Evolutionary conservation across 352 stramenopile species (phyloP).

Genomic region (Saprolegnia parasitica): DNA sequence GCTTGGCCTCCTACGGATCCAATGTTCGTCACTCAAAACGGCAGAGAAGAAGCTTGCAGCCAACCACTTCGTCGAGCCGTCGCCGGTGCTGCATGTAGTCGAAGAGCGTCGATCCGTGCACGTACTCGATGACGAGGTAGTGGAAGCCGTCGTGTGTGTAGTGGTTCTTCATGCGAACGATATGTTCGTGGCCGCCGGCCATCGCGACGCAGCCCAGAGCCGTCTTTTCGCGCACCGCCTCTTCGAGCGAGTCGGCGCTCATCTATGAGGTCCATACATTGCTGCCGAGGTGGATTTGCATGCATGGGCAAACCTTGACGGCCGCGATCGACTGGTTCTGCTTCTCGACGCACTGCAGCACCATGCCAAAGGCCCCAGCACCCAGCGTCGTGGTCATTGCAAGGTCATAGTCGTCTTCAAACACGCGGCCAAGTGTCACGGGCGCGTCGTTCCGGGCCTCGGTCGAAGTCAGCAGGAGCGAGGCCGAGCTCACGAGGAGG

Average conservation of each 20-base stretch:
- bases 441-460: background rate
- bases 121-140: conserved; percentile 75
- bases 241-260: conserved; percentile 18
- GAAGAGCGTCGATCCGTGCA: conserved; percentile 59
- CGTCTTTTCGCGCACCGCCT: conserved; percentile 55
- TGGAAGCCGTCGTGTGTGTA: conserved; percentile 73
- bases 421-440: background rate
- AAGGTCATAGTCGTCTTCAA: conserved; percentile 8
- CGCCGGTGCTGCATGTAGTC: conserved; percentile 51
- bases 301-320: conserved; percentile 50
- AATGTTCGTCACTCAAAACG: background rate
- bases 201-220: conserved; percentile 46
- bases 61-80: conserved; percentile 36
- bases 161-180: conserved; percentile 52
- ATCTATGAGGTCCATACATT: background rate
- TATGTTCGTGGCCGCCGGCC: conserved; percentile 50
- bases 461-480: background rate
- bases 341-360: conserved; percentile 71
- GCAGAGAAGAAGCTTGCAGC: background rate
- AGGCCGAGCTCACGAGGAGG: background rate
- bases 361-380: conserved; percentile 63
- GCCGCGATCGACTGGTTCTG: conserved; percentile 50
- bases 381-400: conserved; percentile 33
- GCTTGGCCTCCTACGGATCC: background rate
- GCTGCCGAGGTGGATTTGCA: background rate